Percentiles rank a stretch among this genome's conserved stretches.
These are phyloP conservation scores for Colletotrichum somersetense DNA, from an alignment of 2,329 filamentous ascomycete genomes.

Conservation along the genomic window DNA sequence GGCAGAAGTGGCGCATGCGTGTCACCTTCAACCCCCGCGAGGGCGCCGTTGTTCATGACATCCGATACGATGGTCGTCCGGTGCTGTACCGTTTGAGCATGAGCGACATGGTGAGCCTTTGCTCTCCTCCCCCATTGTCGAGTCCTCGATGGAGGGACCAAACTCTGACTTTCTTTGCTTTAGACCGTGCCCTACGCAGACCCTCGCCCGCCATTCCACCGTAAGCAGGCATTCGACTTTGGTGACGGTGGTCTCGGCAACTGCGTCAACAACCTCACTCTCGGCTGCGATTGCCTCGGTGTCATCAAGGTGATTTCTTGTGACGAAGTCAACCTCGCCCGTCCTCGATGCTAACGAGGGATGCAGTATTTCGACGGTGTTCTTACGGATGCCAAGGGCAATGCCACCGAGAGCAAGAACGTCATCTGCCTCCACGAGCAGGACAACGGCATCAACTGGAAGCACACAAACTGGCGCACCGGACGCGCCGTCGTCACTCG, in stretches of 20 bases:
- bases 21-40: constrained; percentile 71
- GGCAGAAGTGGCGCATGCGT: constrained; percentile 70
- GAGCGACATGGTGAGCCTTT: constrained; percentile 63
- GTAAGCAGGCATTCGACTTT: constrained; percentile 77
- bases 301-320: constrained; percentile 28
- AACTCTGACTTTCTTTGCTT: neutral
- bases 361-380: constrained; percentile 43
- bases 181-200: constrained; percentile 41
- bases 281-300: constrained; percentile 75
- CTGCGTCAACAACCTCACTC: constrained; percentile 74
- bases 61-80: constrained; percentile 68
- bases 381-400: constrained; percentile 48
- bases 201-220: constrained; percentile 40
- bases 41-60: constrained; percentile 69
- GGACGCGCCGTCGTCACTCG: constrained; percentile 64
- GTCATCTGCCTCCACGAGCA: constrained; percentile 42
- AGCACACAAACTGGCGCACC: constrained; percentile 66
- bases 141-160: neutral
- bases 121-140: too few relatives aligned
- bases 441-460: constrained; percentile 42
- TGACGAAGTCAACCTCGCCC: neutral
- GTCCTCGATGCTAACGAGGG: neutral
- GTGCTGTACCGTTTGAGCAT: constrained; percentile 69
- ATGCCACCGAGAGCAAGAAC: constrained; percentile 58
- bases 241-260: constrained; percentile 76